Evolutionary conservation across 345 rosid genomes (phyloP), one percentile per base, ranked within the genome.

Genomic region (Punica granatum): DNA sequence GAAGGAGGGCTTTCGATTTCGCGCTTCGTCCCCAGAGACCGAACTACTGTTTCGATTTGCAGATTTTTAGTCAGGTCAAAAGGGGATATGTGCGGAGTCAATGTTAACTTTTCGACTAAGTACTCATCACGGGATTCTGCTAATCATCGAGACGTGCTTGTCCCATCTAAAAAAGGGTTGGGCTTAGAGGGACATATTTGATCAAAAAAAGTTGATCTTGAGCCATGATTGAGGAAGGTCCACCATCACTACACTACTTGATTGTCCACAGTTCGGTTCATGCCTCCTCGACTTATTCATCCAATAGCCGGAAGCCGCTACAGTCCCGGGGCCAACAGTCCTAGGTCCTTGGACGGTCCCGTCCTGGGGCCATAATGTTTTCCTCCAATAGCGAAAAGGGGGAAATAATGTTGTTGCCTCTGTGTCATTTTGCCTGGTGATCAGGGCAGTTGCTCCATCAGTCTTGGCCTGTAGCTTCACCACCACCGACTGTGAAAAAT

Each of bases 261-360:
- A 67, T 67, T 67, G 70, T 36, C 63, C 44, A 67, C 70, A 67
- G 48, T 67, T 34, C 58, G 28, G 69, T 48, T 66, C 37, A 30
- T 48, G 69, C 46, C 39, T 33, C 35, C 69, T 46, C 34, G 42
- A 66, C 30, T 48, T 35, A 49, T 46, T 37, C 41, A 37, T 37
- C 41, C 11, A 11, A 37, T 37, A 37, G 41, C 41, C 41, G 11
- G 11, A 37, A 37, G 41, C 41, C 41, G 6, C 41, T 37, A 4
- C 41, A 37, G 41, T 37, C n/a, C 6, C 11, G 41, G 41, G 11
- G 41, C 41, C 41, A 37, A n/a, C n/a, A n/a, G n/a, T n/a, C n/a
- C n/a, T n/a, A n/a, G n/a, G n/a, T n/a, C n/a, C n/a, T n/a, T n/a
- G n/a, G n/a, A n/a, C n/a, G n/a, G n/a, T n/a, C n/a, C n/a, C n/a